phyloP scores from a whole-genome alignment of 1,284 basidiomycete species.

The Cryptococcus sp. region DNA sequence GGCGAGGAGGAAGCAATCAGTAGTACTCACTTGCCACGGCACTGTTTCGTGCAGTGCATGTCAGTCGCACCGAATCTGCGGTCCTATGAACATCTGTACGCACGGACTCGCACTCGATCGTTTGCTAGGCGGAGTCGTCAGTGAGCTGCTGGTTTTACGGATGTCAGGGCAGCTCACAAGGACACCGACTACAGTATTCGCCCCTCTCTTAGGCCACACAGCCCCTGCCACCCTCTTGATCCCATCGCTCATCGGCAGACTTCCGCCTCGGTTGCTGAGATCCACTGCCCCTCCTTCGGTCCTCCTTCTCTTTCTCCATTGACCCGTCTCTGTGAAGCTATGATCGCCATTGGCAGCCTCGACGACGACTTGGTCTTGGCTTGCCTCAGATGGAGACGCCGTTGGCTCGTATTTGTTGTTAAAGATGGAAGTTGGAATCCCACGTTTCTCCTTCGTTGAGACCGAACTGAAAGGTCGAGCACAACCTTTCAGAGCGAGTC shows the following conservation, averaged over 20 bases:
- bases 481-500: no score
- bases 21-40: slow-evolving; percentile 1
- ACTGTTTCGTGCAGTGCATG: not conserved
- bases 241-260: slow-evolving; percentile 1
- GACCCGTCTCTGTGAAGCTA: not conserved
- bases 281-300: not conserved
- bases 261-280: not conserved
- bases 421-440: no score
- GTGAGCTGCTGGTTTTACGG: not conserved
- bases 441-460: no score
- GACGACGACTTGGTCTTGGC: not conserved
- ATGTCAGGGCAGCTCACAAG: slow-evolving; percentile 9
- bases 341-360: not conserved
- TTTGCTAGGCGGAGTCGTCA: not conserved
- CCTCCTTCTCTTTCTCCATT: not conserved
- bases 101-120: not conserved
- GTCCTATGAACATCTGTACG: not conserved
- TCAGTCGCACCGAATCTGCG: not conserved
- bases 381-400: not conserved
- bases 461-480: no score
- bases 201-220: slow-evolving; percentile 11
- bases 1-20: no score
- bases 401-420: no score
- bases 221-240: slow-evolving; percentile 1
- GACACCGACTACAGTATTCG: slow-evolving; percentile 14